These are phyloP conservation scores for Mentha longifolia DNA, from an alignment of 257 asterid genomes.

Conservation along the genomic window DNA sequence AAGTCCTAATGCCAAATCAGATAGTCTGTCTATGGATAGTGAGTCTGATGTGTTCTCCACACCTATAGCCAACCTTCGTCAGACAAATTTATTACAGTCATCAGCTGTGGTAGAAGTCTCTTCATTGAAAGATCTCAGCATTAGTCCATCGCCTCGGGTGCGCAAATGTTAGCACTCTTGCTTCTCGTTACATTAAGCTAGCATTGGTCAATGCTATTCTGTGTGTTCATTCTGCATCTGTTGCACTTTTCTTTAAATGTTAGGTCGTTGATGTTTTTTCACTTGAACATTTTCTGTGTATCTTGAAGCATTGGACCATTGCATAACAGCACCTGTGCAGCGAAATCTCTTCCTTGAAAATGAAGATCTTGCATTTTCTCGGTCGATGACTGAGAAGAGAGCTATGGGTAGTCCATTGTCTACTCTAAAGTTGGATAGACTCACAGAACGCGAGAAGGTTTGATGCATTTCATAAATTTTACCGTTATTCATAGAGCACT, in stretches of 20 bases:
- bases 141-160: conserved; percentile 47
- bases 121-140: conserved; percentile 37
- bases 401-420: conserved; percentile 49
- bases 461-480: background rate
- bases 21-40: conserved; percentile 39
- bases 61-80: conserved; percentile 41
- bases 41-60: conserved; percentile 55
- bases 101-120: conserved; percentile 51
- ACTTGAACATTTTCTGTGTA: conserved; percentile 28
- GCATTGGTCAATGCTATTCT: background rate
- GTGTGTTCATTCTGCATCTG: background rate
- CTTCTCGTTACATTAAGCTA: conserved; percentile 1
- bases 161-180: conserved; percentile 54
- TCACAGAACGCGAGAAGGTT: conserved; percentile 86
- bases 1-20: conserved; percentile 23
- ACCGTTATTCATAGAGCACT: background rate
- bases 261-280: conserved; percentile 10
- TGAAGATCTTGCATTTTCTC: conserved; percentile 50
- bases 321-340: conserved; percentile 72
- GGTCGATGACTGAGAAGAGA: conserved; percentile 75
- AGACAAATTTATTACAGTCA: conserved; percentile 36
- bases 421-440: conserved; percentile 67
- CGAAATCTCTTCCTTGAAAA: conserved; percentile 58
- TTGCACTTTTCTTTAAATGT: background rate
- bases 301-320: conserved; percentile 65